These are phyloP conservation scores for Luvunga scandens DNA, from an alignment of 345 rosid species.

Conservation along the genomic window DNA sequence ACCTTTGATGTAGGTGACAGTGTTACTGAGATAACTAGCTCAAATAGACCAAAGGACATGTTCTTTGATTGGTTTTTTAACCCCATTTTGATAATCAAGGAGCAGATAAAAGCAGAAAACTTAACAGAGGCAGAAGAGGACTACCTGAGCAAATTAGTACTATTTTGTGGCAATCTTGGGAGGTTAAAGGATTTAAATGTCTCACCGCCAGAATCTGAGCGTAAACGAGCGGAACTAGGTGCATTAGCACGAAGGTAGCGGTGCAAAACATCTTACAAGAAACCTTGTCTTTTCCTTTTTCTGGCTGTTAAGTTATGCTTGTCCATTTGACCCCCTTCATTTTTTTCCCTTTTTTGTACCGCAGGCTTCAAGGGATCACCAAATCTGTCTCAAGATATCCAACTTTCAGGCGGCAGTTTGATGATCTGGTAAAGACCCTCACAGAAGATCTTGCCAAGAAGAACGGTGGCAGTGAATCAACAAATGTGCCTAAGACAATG, in stretches of 20 bases:
- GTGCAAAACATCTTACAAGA: not conserved
- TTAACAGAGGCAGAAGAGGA: slow-evolving; percentile 70
- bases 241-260: slow-evolving; percentile 89
- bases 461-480: slow-evolving; percentile 30
- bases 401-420: slow-evolving; percentile 67
- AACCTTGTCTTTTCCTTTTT: not conserved
- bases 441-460: slow-evolving; percentile 61
- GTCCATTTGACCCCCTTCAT: not conserved
- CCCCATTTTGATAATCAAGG: slow-evolving; percentile 83
- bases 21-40: slow-evolving; percentile 57
- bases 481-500: slow-evolving; percentile 25
- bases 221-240: slow-evolving; percentile 76
- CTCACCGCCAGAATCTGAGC: slow-evolving; percentile 66
- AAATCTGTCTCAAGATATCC: slow-evolving; percentile 86
- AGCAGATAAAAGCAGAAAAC: slow-evolving; percentile 79
- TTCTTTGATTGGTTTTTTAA: slow-evolving; percentile 91
- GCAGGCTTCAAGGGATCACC: slow-evolving; percentile 77
- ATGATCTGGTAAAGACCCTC: slow-evolving; percentile 44
- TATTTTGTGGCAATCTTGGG: slow-evolving; percentile 58
- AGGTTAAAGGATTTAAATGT: slow-evolving; percentile 54
- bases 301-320: not conserved
- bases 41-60: slow-evolving; percentile 76
- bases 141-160: slow-evolving; percentile 67
- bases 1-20: slow-evolving; percentile 45
- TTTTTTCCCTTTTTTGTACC: not conserved